These are phyloP conservation scores for Nannochloris sp. DNA, from an alignment of 139 green algal genomes.

Conservation along the genomic window DNA sequence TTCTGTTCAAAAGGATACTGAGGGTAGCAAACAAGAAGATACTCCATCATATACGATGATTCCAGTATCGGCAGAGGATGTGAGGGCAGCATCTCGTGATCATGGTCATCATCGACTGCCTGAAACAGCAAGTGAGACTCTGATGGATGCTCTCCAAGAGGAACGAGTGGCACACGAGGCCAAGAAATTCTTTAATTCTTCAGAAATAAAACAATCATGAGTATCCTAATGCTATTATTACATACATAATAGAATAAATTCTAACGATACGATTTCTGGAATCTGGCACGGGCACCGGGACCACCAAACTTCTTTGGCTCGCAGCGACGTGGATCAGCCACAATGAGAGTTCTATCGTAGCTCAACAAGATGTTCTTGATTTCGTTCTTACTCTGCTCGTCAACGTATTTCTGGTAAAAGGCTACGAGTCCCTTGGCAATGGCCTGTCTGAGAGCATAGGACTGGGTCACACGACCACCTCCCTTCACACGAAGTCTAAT, in stretches of 20 bases:
- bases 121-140: too few species aligned
- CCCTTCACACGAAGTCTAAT: slow-evolving; percentile 94
- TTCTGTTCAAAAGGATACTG: too few species aligned
- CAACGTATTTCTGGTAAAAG: slow-evolving; percentile 99
- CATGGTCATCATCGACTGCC: too few species aligned
- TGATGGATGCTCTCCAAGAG: not conserved
- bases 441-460: slow-evolving; percentile 93
- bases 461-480: slow-evolving; percentile 91
- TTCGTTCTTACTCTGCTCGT: slow-evolving; percentile 95
- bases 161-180: not conserved
- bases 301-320: slow-evolving; percentile 99
- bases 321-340: slow-evolving; percentile 91
- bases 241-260: slow-evolving; percentile 1
- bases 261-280: slow-evolving; percentile 99
- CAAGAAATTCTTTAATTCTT: not conserved
- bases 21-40: too few species aligned
- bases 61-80: too few species aligned
- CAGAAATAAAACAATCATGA: not conserved
- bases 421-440: slow-evolving; percentile 96
- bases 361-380: slow-evolving; percentile 94
- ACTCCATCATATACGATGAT: too few species aligned
- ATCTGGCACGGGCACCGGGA: slow-evolving; percentile 84
- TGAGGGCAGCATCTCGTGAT: too few species aligned
- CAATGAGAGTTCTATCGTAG: slow-evolving; percentile 96
- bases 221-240: slow-evolving; percentile 2